Base-by-base conservation (phyloP, 2,329 filamentous ascomycete genomes). In the Talaromyces sp. region DNA sequence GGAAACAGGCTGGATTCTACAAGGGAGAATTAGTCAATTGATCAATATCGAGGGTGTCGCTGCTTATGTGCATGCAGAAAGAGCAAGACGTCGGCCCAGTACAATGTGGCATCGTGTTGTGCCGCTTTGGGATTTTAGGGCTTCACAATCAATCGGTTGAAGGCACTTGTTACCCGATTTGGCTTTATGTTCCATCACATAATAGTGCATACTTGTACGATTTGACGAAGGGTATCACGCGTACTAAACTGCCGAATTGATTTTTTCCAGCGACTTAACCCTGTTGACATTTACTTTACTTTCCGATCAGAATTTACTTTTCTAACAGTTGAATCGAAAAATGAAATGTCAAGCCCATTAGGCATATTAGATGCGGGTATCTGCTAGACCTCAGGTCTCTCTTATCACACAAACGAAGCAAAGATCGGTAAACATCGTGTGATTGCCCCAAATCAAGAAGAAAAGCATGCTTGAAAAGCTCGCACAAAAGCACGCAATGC, bases 301-400 rank as follows among this genome's bases (percentile, higher is more conserved):
- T n/a, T n/a, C n/a, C n/a, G n/a, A n/a, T n/a, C n/a, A n/a, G n/a
- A n/a, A n/a, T n/a, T n/a, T n/a, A n/a, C n/a, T n/a, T n/a, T n/a
- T n/a, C n/a, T n/a, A n/a, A n/a, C n/a, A n/a, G n/a, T n/a, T n/a
- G n/a, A 28, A 28, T 28, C 3, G 3, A 16, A 40, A n/a, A 18
- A 44, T 14, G 11, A 11, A 50, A 50, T 50, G 25, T 31, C 25
- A 50, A n/a, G 46, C 46, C 46, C 25, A 4, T 8, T 9, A n/a
- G 55, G 25, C 55, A 58, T 54, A 60, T 60, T 60, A 42, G 23
- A 52, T 39, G 58, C 33, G 37, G 46, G 37, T 60, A 60, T 52
- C 58, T 60, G 46, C 35, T 52, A 50, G 58, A 60, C 58, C 11
- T 28, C 21, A 18, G 18, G 40, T 59, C 57, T 48, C 12, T 44